Evolutionary conservation across 257 asterid species (phyloP), one percentile per base, ranked within the genome.

Genomic region (Capsicum baccatum): DNA sequence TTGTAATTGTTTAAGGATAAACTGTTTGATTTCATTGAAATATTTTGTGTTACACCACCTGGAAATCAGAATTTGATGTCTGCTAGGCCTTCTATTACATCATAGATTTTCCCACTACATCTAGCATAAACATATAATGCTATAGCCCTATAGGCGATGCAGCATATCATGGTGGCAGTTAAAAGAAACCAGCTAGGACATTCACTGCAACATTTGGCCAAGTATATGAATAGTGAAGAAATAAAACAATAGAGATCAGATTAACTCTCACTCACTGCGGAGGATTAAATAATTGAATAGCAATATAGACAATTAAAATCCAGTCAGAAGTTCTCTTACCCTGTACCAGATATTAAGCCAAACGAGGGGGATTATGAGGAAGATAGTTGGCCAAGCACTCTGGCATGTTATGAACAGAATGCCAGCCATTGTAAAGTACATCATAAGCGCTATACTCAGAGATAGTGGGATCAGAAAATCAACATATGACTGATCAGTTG

Each of bases 271-370:
- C 4, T n/a, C 67, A n/a, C 4, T n/a, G 67, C 35, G 8, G 67
- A n/a, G 12, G 11, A 59, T n/a, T 19, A 33, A 59, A 19, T 58
- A 26, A 16, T 16, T 8, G 9, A 54, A 19, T 19, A 54, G n/a
- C 15, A 78, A 52, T 14, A 71, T 12, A 70, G 42, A 52, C 48
- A 54, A 52, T 21, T 15, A 9, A 44, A 78, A 50, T 54, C 8
- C 37, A 47, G 81, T 47, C 48, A 19, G 11, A 82, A 83, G n/a
- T 33, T 81, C 3, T 26, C 81, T 42, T 92, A 94, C 98, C 95
- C 91, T 92, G 68, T 91, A 92, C 94, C 95, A 94, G 39, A 89
- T 67, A 76, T 93, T 92, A 42, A 94, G 87, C 93, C 92, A 92
- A 56, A 83, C 59, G 37, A 94, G 87, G 9, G 98, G 98, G 84